Base-by-base conservation (phyloP, 148 eudicot genomes). In the Diospyros lotus region DNA sequence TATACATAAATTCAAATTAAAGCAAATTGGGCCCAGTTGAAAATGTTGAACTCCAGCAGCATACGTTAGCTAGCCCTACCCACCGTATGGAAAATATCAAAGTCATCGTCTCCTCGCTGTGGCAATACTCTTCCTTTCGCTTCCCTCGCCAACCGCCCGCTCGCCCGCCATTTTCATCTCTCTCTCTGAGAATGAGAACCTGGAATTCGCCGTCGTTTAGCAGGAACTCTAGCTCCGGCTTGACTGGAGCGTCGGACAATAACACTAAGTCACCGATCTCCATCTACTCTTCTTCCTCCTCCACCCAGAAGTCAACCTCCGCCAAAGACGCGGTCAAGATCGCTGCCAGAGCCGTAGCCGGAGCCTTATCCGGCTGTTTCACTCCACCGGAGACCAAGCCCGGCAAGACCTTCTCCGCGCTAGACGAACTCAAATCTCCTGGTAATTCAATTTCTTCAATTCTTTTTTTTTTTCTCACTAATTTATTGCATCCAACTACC, bases 311-410 rank as follows among this genome's bases (percentile, higher is more conserved):
- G 77, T 87, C 90, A 41, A 66, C 46, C 69, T 70, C 78, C 69
- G 43, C 41, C 73, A 65, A 72, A 8, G 84, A 75, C 71, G 82
- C 76, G 1, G 85, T 87, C 76, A 87, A 75, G 51, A 58, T 48
- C 69, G 91, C 89, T 5, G 93, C 84, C 38, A 87, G 72, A 70
- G 78, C 84, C 9, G 76, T 93, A 10, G 86, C 91, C n/a, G 91
- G 87, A 45, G 89, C 77, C 61, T 81, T 93, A 53, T 69, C 87
- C 9, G 75, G 81, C 9, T 93, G 98, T 74, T 91, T 89, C 61
- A 89, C 93, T 63, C 97, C 98, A 6, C 93, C 94, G 13, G 90
- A 89, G 43, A 41, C 50, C 12, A 77, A 77, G 11, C 52, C 69
- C 1, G 59, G 73, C 4, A 63, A 44, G 50, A 74, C 41, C 13